Percentiles rank a stretch among this genome's conserved stretches.
phyloP scores from a whole-genome alignment of 1,284 basidiomycete species.

The Neolentinus lepideus region DNA sequence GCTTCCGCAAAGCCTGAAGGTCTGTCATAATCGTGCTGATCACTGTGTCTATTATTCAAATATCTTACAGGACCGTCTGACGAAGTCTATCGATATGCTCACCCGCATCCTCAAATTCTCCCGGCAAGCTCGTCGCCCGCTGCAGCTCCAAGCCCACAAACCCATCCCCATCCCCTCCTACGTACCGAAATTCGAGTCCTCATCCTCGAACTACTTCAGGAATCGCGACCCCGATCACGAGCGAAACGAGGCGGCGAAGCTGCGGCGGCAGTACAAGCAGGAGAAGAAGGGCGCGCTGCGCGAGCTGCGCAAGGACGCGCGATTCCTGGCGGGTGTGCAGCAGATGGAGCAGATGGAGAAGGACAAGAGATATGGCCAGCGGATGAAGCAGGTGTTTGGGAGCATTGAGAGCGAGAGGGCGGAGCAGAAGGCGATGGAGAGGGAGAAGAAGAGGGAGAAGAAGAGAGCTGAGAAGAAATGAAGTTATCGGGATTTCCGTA shows the following conservation, averaged over 20 bases:
- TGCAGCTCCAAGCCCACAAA: conserved; percentile 90
- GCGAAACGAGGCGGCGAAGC: conserved; percentile 81
- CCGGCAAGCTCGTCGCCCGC: conserved; percentile 64
- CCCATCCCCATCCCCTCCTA: conserved; percentile 93
- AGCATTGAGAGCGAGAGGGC: conserved; percentile 86
- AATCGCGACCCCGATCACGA: conserved; percentile 90
- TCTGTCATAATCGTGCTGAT: conserved; percentile 27
- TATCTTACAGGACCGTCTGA: conserved; percentile 13
- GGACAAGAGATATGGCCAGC: conserved; percentile 71
- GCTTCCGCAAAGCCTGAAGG: conserved; percentile 49
- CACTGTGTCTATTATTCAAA: not conserved
- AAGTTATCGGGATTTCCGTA: too few relatives aligned
- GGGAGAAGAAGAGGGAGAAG: conserved; percentile 74
- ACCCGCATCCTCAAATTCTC: conserved; percentile 70
- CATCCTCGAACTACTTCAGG: conserved; percentile 76
- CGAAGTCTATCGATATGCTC: conserved; percentile 11
- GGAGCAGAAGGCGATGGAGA: conserved; percentile 91
- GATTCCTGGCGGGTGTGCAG: conserved; percentile 87
- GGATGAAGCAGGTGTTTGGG: conserved; percentile 79
- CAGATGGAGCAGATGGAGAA: conserved; percentile 81
- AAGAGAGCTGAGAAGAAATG: conserved; percentile 68
- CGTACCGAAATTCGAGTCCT: conserved; percentile 89
- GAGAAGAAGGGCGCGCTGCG: conserved; percentile 96
- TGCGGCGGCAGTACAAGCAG: conserved; percentile 89
- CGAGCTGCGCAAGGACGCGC: conserved; percentile 92